Base-by-base conservation (phyloP, 176 grass and related monocot genomes). In the Oryza glumipatula region DNA sequence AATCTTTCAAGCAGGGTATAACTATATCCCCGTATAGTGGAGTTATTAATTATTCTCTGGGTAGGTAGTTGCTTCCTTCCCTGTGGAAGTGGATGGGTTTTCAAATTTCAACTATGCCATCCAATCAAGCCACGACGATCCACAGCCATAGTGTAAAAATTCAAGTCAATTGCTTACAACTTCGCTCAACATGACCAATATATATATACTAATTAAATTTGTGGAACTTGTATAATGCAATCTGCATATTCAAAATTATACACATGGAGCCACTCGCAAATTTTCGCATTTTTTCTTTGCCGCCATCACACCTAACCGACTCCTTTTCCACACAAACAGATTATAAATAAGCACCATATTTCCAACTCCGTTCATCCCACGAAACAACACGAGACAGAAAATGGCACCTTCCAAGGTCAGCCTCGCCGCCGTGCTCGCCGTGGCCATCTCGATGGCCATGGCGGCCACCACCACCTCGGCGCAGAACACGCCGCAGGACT, bases 401-500 rank as follows among this genome's bases (percentile, higher is more conserved):
- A 86, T 86, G 76, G 68, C 43, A 21, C 26, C 22, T 10, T 41
- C 68, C 8, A 73, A 49, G 21, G 12, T 51, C 11, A 52, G 43
- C 14, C 30, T 80, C 10, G 39, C 39, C 7, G 41, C 32, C 0
- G 28, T 63, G 43, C 52, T 86, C 3, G 68, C 56, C 9, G 9
- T 86, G 41, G 76, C 76, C 43, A 19, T 80, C 56, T 68, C 68
- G 9, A 14, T 48, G 39, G 30, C 58, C 3, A 3, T 70, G 3
- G 68, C 32, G 3, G 43, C 7, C 39, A 41, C 39, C 39, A 41
- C 51, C 23, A 9, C 74, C 41, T 22, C 69, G 5, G 92, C 88
- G 21, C 88, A 91, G 77, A 88, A 94, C 82, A 72, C 83, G 26
- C 82, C 69, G 14, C 78, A 88, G 73, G 88, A 91, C 86, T 94